Evolutionary conservation across 805 yeast species (phyloP).

Genomic region (Candida fluviatilis): DNA sequence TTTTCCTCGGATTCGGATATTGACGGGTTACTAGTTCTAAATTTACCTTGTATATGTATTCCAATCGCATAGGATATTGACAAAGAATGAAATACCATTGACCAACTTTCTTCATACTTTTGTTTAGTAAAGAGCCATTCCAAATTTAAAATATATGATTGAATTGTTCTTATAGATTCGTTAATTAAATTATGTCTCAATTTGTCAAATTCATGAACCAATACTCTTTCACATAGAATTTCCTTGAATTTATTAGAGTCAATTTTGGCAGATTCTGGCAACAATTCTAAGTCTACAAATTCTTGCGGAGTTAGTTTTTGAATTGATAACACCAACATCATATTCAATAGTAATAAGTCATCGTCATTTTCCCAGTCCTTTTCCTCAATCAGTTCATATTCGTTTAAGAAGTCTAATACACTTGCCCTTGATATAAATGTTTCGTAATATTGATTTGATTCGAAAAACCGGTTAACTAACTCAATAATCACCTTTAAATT

Average conservation of each 20-base stretch:
- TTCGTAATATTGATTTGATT: constrained; percentile 32
- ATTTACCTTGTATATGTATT: constrained; percentile 41
- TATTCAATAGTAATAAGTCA: constrained; percentile 42
- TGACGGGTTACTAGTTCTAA: constrained; percentile 11
- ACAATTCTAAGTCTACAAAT: constrained; percentile 14
- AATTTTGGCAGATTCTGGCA: constrained; percentile 15
- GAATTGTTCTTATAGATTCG: constrained; percentile 46
- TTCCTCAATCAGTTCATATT: constrained; percentile 27
- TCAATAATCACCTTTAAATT: constrained; percentile 31
- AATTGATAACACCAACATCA: constrained; percentile 41
- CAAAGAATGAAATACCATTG: constrained; percentile 45
- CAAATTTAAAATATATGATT: constrained; percentile 47
- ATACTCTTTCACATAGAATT: constrained; percentile 16
- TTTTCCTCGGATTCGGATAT: background rate
- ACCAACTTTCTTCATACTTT: constrained; percentile 50
- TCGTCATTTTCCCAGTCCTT: constrained; percentile 46
- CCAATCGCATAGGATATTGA: constrained; percentile 50
- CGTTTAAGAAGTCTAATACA: constrained; percentile 33
- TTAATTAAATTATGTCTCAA: constrained; percentile 43
- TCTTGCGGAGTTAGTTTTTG: constrained; percentile 32
- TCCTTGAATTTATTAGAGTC: constrained; percentile 16
- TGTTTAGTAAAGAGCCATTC: constrained; percentile 48
- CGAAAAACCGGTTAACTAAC: constrained; percentile 41
- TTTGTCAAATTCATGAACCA: constrained; percentile 40
- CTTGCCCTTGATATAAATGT: constrained; percentile 34